Percentiles rank a stretch among this genome's conserved stretches.
Evolutionary conservation across 352 stramenopile species (phyloP).

Genomic region (Pythium myriotylum): DNA sequence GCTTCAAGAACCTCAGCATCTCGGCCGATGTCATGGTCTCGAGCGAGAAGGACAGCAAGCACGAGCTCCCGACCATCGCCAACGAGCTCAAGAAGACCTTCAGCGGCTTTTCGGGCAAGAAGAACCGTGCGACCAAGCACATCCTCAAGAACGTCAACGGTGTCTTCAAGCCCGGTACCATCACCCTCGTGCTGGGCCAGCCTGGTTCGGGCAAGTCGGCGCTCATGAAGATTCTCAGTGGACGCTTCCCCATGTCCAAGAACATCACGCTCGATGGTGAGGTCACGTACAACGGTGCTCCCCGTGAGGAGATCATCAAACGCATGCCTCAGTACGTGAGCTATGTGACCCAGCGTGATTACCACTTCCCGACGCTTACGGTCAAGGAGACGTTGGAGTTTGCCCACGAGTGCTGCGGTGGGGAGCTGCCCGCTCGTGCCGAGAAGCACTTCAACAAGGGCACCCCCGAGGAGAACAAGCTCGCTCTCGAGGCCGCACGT

Average conservation of each 20-base stretch:
- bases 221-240: slow-evolving; percentile 54
- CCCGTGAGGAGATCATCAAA: slow-evolving; percentile 30
- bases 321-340: slow-evolving; percentile 46
- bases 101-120: slow-evolving; percentile 5
- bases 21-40: slow-evolving; percentile 26
- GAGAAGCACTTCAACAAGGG: slow-evolving; percentile 38
- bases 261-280: slow-evolving; percentile 38
- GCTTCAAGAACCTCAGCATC: slow-evolving; percentile 39
- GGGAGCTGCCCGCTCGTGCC: slow-evolving; percentile 27
- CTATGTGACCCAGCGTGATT: slow-evolving; percentile 52
- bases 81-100: slow-evolving; percentile 6
- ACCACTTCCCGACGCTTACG: slow-evolving; percentile 49
- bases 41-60: slow-evolving; percentile 6
- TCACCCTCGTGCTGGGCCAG: slow-evolving; percentile 63
- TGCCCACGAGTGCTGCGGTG: slow-evolving; percentile 52
- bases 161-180: slow-evolving; percentile 44
- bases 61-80: slow-evolving; percentile 17
- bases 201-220: slow-evolving; percentile 52
- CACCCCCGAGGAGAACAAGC: slow-evolving; percentile 44
- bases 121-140: slow-evolving; percentile 21
- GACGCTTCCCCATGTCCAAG: slow-evolving; percentile 46
- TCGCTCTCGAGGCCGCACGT: slow-evolving; percentile 36
- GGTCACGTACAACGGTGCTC: slow-evolving; percentile 49
- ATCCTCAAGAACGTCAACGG: slow-evolving; percentile 40
- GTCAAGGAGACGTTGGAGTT: slow-evolving; percentile 56